Conservation (phyloP, 768 basidiomycete genomes). For the Panellus pusillus region DNA sequence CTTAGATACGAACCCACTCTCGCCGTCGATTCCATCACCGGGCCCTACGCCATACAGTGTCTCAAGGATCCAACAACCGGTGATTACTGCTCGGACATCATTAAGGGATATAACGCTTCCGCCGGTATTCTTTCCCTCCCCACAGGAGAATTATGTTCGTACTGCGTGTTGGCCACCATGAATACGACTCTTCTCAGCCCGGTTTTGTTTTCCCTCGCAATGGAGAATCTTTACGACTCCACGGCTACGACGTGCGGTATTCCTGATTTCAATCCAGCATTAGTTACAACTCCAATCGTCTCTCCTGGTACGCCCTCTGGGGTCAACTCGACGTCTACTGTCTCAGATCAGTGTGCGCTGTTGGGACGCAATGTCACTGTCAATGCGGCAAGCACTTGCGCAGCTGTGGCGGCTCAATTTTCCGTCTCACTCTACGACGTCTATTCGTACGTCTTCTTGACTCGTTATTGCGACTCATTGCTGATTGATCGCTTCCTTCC, state of each 20-base stretch:
- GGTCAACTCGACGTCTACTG: constrained; percentile 8
- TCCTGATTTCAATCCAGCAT: background rate
- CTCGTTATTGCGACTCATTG: too few relatives aligned
- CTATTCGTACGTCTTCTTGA: too few relatives aligned
- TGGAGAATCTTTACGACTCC: background rate
- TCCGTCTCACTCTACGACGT: constrained; percentile 13
- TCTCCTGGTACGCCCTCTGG: constrained; percentile 2
- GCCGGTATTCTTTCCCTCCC: constrained; percentile 24
- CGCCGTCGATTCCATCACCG: too few relatives aligned
- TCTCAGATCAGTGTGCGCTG: constrained; percentile 19
- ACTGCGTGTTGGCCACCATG: constrained; percentile 24
- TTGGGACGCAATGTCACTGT: constrained; percentile 24
- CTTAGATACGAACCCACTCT: too few relatives aligned
- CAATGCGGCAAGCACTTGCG: constrained; percentile 17
- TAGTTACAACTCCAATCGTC: background rate
- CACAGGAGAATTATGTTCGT: constrained; percentile 24
- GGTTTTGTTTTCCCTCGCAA: constrained; percentile 14
- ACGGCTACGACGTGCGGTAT: too few relatives aligned
- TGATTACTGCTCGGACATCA: constrained; percentile 19
- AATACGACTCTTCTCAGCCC: constrained; percentile 25
- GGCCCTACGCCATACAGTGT: too few relatives aligned
- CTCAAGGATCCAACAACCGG: constrained; percentile 20
- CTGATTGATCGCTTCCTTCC: too few relatives aligned
- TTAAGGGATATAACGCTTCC: constrained; percentile 19
- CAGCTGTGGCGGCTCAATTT: constrained; percentile 12